Evolutionary conservation across 2,329 filamentous ascomycete species (phyloP).

Genomic region (Penicillium olsonii): DNA sequence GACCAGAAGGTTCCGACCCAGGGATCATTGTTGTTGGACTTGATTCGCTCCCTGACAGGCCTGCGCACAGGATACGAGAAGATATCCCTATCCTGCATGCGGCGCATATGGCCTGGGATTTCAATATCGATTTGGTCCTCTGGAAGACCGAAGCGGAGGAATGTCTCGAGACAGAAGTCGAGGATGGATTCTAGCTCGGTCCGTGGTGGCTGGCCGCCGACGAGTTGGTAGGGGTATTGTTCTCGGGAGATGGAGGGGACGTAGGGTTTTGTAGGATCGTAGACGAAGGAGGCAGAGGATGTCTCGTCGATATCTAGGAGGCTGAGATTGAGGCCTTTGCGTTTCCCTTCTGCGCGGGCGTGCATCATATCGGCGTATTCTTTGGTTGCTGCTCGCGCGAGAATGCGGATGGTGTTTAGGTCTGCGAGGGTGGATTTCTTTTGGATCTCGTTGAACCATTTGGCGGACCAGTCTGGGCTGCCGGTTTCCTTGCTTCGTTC

Average conservation of each 20-base stretch:
- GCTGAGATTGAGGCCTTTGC: not conserved
- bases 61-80: slow-evolving; percentile 8
- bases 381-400: slow-evolving; percentile 35
- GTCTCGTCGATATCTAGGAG: not conserved
- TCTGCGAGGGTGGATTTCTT: slow-evolving; percentile 35
- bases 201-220: slow-evolving; percentile 17
- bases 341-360: not conserved
- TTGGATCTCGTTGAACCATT: slow-evolving; percentile 26
- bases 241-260: slow-evolving; percentile 9
- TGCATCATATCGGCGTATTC: slow-evolving; percentile 25
- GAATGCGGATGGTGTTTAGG: slow-evolving; percentile 39
- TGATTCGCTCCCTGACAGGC: slow-evolving; percentile 6
- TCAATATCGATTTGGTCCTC: slow-evolving; percentile 37
- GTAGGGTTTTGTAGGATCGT: slow-evolving; percentile 6
- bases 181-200: slow-evolving; percentile 26
- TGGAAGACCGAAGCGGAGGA: slow-evolving; percentile 29
- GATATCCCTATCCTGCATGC: slow-evolving; percentile 20
- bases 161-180: slow-evolving; percentile 37
- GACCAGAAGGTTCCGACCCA: slow-evolving; percentile 17
- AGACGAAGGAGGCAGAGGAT: not conserved
- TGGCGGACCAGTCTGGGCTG: slow-evolving; percentile 28
- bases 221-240: slow-evolving; percentile 6
- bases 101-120: slow-evolving; percentile 31
- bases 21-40: slow-evolving; percentile 12
- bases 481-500: slow-evolving; percentile 25